Evolutionary conservation across 2,329 filamentous ascomycete genomes (phyloP).

Genomic region (Arthroderma uncinatum): DNA sequence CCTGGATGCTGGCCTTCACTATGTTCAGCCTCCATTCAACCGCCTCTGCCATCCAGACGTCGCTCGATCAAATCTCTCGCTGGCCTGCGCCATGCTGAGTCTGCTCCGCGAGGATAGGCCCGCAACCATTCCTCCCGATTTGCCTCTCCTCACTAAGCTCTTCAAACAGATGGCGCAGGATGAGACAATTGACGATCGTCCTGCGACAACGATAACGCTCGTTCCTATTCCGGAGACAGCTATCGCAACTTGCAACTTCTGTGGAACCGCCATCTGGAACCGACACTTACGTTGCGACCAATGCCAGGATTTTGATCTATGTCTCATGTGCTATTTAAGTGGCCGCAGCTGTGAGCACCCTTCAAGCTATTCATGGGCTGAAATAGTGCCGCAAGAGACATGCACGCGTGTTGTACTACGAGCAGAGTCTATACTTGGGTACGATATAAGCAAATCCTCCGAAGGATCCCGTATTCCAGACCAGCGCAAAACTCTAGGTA

Average conservation of each 20-base stretch:
- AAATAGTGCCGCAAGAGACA: conserved; percentile 22
- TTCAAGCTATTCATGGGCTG: conserved; percentile 25
- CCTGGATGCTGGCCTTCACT: conserved; percentile 24
- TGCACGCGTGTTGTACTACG: conserved; percentile 21
- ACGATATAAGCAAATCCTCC: conserved; percentile 2
- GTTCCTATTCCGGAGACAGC: conserved; percentile 24
- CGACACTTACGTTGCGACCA: conserved; percentile 28
- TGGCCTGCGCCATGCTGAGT: conserved; percentile 25
- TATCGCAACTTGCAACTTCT: conserved; percentile 29
- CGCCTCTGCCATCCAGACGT: conserved; percentile 27
- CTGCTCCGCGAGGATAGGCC: conserved; percentile 17
- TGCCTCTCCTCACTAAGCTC: conserved; percentile 21
- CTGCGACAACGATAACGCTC: conserved; percentile 19
- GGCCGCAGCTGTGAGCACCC: conserved; percentile 28
- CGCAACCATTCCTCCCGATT: conserved; percentile 19
- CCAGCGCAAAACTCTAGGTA: conserved; percentile 19
- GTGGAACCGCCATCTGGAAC: conserved; percentile 30
- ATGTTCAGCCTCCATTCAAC: conserved; percentile 28
- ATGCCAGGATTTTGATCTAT: conserved; percentile 29
- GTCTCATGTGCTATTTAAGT: conserved; percentile 26
- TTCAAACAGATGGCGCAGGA: conserved; percentile 26
- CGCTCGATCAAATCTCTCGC: conserved; percentile 21
- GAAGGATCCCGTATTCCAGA: conserved; percentile 12
- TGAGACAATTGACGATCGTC: conserved; percentile 20
- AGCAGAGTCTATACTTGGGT: conserved; percentile 18